Evolutionary conservation across 163 green algal species (phyloP).

Genomic region (Scenedesmus sp.): DNA sequence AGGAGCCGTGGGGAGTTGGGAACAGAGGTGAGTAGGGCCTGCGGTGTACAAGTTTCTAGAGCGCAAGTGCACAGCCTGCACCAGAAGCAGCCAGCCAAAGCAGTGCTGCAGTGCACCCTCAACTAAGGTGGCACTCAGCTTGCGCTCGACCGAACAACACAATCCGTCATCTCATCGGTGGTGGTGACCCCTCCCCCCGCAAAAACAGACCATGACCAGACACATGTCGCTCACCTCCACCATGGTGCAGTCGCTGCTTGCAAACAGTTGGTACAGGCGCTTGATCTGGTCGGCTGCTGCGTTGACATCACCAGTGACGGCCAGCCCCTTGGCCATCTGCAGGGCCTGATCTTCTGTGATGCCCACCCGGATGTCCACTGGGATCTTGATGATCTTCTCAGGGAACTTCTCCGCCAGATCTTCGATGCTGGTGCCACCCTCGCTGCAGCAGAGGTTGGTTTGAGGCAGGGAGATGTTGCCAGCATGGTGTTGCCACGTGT

Average conservation of each 20-base stretch:
- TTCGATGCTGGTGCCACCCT: conserved; percentile 97
- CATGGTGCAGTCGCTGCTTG: conserved; percentile 96
- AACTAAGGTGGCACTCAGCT: too few relatives aligned
- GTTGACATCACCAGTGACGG: conserved; percentile 83
- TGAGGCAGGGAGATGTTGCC: not conserved
- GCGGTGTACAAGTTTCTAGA: too few relatives aligned
- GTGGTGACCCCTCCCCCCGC: too few relatives aligned
- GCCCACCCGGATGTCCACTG: conserved; percentile 86
- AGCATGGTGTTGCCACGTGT: too few relatives aligned
- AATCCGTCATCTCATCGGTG: too few relatives aligned
- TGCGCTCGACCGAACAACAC: too few relatives aligned
- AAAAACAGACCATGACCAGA: too few relatives aligned
- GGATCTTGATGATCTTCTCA: conserved; percentile 98
- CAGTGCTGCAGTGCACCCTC: too few relatives aligned
- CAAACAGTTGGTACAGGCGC: conserved; percentile 95
- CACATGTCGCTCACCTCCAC: conserved; percentile 95
- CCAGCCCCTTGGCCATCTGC: conserved; percentile 88
- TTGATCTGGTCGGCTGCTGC: conserved; percentile 93
- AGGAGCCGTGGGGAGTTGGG: too few relatives aligned
- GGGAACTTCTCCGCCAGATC: conserved; percentile 98
- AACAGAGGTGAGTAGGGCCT: too few relatives aligned
- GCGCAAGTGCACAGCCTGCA: too few relatives aligned
- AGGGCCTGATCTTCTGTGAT: conserved; percentile 92
- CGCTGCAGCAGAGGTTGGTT: conserved; percentile 40
- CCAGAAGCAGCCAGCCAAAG: too few relatives aligned